These are phyloP conservation scores for Juglanconis juglandina DNA, from an alignment of 2,329 filamentous ascomycete species.

Conservation along the genomic window DNA sequence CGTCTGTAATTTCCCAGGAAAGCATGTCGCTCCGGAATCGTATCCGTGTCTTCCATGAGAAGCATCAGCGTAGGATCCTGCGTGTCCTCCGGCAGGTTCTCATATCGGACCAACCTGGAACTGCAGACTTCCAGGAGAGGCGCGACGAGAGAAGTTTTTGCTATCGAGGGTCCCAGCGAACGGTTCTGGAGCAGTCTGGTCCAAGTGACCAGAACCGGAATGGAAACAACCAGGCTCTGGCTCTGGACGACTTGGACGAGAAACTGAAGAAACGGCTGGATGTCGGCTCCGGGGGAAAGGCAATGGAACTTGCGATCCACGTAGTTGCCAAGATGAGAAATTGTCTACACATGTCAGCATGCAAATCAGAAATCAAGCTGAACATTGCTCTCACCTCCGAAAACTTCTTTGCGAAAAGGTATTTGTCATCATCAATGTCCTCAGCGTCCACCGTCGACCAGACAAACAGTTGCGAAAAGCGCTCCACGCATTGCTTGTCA, in stretches of 20 bases:
- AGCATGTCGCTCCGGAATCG: constrained; percentile 85
- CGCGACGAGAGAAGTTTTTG: constrained; percentile 64
- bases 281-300: constrained; percentile 61
- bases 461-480: constrained; percentile 71
- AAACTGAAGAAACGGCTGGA: constrained; percentile 74
- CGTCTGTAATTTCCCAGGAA: constrained; percentile 94
- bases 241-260: constrained; percentile 76
- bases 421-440: constrained; percentile 87
- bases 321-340: constrained; percentile 81
- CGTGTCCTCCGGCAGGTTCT: constrained; percentile 77
- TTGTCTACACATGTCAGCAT: constrained; percentile 53
- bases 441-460: constrained; percentile 78
- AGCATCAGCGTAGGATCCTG: constrained; percentile 78
- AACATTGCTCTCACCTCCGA: constrained; percentile 64
- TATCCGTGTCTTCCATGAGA: constrained; percentile 91
- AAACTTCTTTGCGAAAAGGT: constrained; percentile 88
- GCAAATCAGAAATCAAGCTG: not conserved
- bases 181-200: constrained; percentile 74
- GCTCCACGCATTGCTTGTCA: constrained; percentile 63
- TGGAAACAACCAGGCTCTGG: constrained; percentile 87
- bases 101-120: constrained; percentile 79
- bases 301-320: constrained; percentile 72
- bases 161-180: constrained; percentile 61
- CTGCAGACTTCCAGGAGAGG: constrained; percentile 80
- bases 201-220: constrained; percentile 88